Conservation (phyloP, 176 grass and related monocot genomes). For the Metroxylon sagu region DNA sequence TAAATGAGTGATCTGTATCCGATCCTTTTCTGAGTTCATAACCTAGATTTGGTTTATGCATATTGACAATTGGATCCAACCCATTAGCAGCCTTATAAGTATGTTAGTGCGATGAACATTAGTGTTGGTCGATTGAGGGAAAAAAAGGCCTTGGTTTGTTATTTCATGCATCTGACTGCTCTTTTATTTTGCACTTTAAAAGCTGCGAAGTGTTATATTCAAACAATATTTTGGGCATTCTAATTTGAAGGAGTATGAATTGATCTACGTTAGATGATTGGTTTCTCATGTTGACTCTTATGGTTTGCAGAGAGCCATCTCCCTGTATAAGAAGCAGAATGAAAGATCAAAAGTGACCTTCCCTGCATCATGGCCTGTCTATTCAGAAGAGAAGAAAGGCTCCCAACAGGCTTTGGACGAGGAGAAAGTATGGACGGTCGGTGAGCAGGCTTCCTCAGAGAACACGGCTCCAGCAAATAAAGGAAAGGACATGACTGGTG, state of each 20-base stretch:
- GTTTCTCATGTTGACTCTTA: background rate
- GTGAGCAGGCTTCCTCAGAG: background rate
- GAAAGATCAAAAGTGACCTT: slow-evolving; percentile 21
- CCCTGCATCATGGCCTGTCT: background rate
- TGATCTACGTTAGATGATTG: background rate
- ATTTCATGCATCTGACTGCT: too few species aligned
- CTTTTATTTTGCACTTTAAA: background rate
- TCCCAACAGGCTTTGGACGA: slow-evolving; percentile 11
- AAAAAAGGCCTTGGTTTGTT: too few species aligned
- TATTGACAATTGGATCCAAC: too few species aligned
- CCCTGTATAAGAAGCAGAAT: slow-evolving; percentile 55
- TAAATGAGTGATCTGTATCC: too few species aligned
- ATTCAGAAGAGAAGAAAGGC: slow-evolving; percentile 30
- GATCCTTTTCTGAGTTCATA: too few species aligned
- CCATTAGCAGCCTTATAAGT: too few species aligned
- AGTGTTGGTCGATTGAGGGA: too few species aligned
- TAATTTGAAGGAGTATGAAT: too few species aligned
- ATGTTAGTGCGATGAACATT: too few species aligned
- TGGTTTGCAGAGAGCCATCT: slow-evolving; percentile 41
- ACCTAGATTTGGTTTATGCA: too few species aligned
- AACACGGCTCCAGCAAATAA: slow-evolving; percentile 2
- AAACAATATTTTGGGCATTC: too few species aligned
- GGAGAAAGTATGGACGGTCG: slow-evolving; percentile 14
- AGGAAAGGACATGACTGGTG: background rate
- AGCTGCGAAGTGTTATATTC: too few species aligned